Evolutionary conservation across 75 land plant genomes (phyloP).

Genomic region (Selaginella tamariscina): DNA sequence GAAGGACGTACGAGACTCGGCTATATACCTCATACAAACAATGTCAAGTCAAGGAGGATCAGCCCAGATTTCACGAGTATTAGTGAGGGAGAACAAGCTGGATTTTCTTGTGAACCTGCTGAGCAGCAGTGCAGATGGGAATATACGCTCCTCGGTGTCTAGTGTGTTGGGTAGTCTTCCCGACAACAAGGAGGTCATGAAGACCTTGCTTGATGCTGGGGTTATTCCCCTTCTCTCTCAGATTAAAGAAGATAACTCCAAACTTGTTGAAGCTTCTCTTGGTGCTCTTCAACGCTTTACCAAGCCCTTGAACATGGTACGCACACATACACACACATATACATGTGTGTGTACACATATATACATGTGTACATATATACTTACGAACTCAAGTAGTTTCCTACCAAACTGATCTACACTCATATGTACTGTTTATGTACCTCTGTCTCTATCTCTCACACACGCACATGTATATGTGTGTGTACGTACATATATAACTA

Average conservation of each 20-base stretch:
- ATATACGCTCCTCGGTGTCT: conserved; percentile 32
- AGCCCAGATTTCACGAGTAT: conserved; percentile 21
- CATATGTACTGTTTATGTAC: no score
- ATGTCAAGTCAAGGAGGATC: conserved; percentile 30
- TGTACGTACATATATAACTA: no score
- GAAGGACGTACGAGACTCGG: conserved; percentile 25
- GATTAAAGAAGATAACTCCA: conserved; percentile 20
- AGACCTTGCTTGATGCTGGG: conserved; percentile 26
- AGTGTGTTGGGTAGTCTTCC: conserved; percentile 38
- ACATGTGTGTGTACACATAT: no score
- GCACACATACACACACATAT: no score
- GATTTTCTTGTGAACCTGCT: conserved; percentile 29
- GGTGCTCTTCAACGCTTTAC: conserved; percentile 47
- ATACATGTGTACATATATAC: no score
- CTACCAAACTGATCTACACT: no score
- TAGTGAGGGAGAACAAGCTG: conserved; percentile 17
- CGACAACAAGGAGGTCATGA: conserved; percentile 21
- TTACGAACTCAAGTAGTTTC: no score
- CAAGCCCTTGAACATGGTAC: conserved; percentile 33
- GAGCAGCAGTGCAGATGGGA: conserved; percentile 18
- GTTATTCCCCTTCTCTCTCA: conserved; percentile 24
- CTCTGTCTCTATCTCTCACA: no score
- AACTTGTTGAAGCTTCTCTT: conserved; percentile 32
- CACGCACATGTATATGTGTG: no score
- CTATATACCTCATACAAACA: conserved; percentile 25